phyloP scores from a whole-genome alignment of 768 basidiomycete genomes.

The Ramaria sp. region DNA sequence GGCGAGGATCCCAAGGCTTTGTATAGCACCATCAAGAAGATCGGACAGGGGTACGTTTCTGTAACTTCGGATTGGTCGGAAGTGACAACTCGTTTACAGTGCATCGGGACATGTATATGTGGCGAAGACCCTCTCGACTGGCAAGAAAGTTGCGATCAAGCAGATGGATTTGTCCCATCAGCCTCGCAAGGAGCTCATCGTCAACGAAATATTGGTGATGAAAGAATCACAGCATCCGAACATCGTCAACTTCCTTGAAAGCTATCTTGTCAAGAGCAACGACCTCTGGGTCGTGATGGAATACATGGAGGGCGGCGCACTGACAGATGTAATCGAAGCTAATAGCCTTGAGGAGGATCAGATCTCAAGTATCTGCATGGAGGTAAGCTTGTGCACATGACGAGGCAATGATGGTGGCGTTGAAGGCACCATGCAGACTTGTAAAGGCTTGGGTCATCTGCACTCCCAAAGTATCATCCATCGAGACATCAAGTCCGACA shows the following conservation, averaged over 20 bases:
- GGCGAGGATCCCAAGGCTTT: slow-evolving; percentile 78
- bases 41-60: slow-evolving; percentile 84
- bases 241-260: slow-evolving; percentile 91
- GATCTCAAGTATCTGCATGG: slow-evolving; percentile 82
- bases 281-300: slow-evolving; percentile 99
- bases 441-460: slow-evolving; percentile 87
- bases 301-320: slow-evolving; percentile 95
- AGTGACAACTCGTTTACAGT: slow-evolving; percentile 29
- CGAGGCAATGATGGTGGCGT: background rate
- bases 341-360: slow-evolving; percentile 93
- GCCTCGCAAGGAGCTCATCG: slow-evolving; percentile 93
- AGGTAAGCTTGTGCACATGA: slow-evolving; percentile 43
- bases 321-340: slow-evolving; percentile 97
- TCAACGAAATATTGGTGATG: slow-evolving; percentile 98
- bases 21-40: slow-evolving; percentile 97
- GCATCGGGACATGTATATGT: slow-evolving; percentile 98
- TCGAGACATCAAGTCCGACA: slow-evolving; percentile 95
- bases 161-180: slow-evolving; percentile 96
- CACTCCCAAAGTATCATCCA: slow-evolving; percentile 94
- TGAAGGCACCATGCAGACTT: slow-evolving; percentile 47
- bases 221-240: slow-evolving; percentile 96
- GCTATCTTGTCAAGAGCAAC: slow-evolving; percentile 77
- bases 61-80: slow-evolving; percentile 10
- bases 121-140: slow-evolving; percentile 76
- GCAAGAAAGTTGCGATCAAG: slow-evolving; percentile 92